These are phyloP conservation scores for Ustilago tritici DNA, from an alignment of 1,284 basidiomycete genomes.

Conservation along the genomic window DNA sequence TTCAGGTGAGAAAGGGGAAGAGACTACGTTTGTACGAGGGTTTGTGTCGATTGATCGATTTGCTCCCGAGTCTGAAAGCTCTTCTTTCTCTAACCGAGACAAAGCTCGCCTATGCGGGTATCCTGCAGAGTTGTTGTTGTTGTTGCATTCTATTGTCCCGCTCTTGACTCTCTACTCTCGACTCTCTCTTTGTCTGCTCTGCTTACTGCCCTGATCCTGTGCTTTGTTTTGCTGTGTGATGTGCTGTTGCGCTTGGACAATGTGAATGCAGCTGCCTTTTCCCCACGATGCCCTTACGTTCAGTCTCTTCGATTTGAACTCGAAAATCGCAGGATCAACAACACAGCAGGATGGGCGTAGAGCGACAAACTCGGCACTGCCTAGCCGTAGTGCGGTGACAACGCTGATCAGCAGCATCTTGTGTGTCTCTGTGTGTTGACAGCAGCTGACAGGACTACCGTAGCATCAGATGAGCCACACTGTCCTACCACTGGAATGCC, in stretches of 20 bases:
- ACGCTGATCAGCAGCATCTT: background rate
- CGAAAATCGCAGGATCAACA: background rate
- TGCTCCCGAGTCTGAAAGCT: background rate
- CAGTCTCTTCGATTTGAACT: background rate
- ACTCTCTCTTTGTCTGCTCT: background rate
- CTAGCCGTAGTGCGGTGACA: background rate
- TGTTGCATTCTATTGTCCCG: constrained; percentile 2
- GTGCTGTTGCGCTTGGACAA: background rate
- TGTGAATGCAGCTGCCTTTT: background rate
- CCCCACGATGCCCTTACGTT: background rate
- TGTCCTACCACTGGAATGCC: background rate
- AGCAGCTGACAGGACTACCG: background rate
- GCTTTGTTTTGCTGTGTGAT: background rate
- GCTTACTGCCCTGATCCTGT: background rate
- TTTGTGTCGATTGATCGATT: constrained; percentile 7
- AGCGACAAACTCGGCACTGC: constrained; percentile 1
- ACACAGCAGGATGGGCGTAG: background rate
- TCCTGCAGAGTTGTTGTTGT: background rate
- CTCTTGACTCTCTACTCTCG: background rate
- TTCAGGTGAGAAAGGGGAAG: background rate
- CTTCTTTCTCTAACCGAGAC: background rate
- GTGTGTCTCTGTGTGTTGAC: background rate
- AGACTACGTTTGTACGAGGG: background rate
- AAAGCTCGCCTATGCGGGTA: constrained; percentile 5
- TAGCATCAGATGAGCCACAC: background rate